Base-by-base conservation (phyloP, 164 flowering plant species). In the Litsea cubeba region DNA sequence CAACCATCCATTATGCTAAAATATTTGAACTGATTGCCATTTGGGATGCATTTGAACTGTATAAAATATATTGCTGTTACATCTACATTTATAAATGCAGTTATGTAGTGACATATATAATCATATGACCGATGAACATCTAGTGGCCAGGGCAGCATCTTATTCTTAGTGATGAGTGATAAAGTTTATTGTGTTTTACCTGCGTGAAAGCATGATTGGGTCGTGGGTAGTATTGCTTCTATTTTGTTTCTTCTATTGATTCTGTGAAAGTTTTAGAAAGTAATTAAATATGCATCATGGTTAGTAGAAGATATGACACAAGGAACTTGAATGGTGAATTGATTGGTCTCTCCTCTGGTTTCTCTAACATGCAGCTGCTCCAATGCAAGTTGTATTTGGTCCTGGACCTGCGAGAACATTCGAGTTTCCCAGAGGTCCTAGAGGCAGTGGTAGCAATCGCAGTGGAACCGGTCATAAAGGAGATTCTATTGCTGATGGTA, bases 301-400 rank as follows among this genome's bases (percentile, higher is more conserved):
- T 66, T 40, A 25, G 1, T 23, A 23, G 71, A 35, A 40, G 11
- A 68, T 46, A 68, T 40, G 51, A 12, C 54, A 40, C 7, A 35
- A 0, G 28, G 15, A 68, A 22, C 49, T 15, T 66, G 49, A 66
- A 26, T n/a, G 7, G 17, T 22, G 40, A 35, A 12, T 63, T 63
- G 22, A 20, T 24, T 63, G 26, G 12, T 22, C 18, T 63, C 54
- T 35, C 20, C 23, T 51, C 15, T 63, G 32, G 40, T n/a, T 58
- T 32, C 74, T 73, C 28, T 17, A 62, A 40, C 66, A 49, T 70
- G 76, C 79, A 79, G 77, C 65, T 23, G 87, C 88, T 73, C 63
- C 88, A 25, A 83, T 62, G 28, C 87, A 88, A 81, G 91, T 87
- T 78, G 85, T 87, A 66, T 90, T 89, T 81, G 84, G 82, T 40